Base-by-base conservation (phyloP, 176 grass and related monocot species). In the Hyparrhenia diplandra region DNA sequence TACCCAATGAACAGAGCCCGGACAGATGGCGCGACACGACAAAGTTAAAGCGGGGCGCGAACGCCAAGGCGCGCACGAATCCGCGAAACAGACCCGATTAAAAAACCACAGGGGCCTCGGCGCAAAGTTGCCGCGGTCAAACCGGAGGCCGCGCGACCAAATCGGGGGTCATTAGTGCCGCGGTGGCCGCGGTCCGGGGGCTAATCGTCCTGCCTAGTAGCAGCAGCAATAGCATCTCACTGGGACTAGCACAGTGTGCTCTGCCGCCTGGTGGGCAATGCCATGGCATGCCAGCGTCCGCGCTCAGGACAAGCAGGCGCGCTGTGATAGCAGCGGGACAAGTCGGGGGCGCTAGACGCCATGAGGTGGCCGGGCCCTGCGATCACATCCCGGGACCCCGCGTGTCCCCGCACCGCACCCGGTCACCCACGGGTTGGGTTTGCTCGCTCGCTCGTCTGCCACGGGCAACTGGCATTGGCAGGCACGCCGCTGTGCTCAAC, bases 1-100 rank as follows among this genome's bases (percentile, higher is more conserved):
- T 73, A 57, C 45, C 35, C 45, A 46, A 78, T 83, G 86, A 79
- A 35, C 73, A 78, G 63, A 6, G 45, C n/a, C 14, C 24, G 24
- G 61, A 35, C 59, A 75, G 35, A 24, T 67, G 80, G 58, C 59
- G 17, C 34, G 66, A 62, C 39, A 69, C 76, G 45, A 68, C 71
- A 70, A 49, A 67, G 77, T 20, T 35, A 82, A 76, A 59, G 34
- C 73, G 5, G 0, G 35, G 67, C 80, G 52, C 86, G 5, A 9
- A 36, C 47, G 13, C 21, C 86, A 2, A 88, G 74, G 45, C 69
- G 35, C 64, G 35, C 20, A 9, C 2, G 31, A 46, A 46, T 69
- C 66, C 34, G 17, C 34, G 23, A 7, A 67, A 67, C 35, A 2
- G 5, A 36, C 1, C 21, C 0, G 13, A 42, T 13, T 10, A 63